These are phyloP conservation scores for Aegilops longissima DNA, from an alignment of 176 grass and related monocot genomes.

Conservation along the genomic window DNA sequence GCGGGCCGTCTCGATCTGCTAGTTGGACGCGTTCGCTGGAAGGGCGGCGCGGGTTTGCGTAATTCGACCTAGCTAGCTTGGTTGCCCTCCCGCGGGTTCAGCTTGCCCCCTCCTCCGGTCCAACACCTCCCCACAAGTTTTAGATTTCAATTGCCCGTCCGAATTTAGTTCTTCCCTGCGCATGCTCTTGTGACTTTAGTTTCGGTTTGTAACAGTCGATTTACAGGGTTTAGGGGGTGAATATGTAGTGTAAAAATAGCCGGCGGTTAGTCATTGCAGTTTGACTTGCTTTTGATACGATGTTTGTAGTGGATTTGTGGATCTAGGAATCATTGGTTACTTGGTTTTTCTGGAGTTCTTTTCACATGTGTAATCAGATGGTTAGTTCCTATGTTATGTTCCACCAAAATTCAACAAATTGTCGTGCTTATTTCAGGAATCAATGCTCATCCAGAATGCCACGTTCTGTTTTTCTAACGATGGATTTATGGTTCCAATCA, in stretches of 20 bases:
- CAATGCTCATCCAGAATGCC: not conserved
- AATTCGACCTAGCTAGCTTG: constrained; percentile 25
- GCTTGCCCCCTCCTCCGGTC: not conserved
- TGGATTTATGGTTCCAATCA: not conserved
- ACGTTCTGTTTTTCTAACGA: not conserved
- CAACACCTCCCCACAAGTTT: not conserved
- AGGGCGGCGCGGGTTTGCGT: not conserved
- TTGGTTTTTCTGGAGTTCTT: not conserved
- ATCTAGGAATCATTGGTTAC: not conserved
- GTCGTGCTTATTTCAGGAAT: not conserved
- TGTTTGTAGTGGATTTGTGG: not conserved
- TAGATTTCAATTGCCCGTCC: not conserved
- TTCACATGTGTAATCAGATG: not conserved
- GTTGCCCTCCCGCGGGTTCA: not conserved
- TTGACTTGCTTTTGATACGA: not conserved
- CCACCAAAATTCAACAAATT: not conserved
- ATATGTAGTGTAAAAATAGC: not conserved
- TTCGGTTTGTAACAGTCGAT: not conserved
- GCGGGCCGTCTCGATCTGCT: not conserved
- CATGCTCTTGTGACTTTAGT: not conserved
- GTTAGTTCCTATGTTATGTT: not conserved
- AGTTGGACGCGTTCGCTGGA: not conserved
- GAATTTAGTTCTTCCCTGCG: not conserved
- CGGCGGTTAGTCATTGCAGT: not conserved
- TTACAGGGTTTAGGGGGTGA: constrained; percentile 14